Evolutionary conservation across 768 basidiomycete genomes (phyloP).

Genomic region (Mycena leptocephala): DNA sequence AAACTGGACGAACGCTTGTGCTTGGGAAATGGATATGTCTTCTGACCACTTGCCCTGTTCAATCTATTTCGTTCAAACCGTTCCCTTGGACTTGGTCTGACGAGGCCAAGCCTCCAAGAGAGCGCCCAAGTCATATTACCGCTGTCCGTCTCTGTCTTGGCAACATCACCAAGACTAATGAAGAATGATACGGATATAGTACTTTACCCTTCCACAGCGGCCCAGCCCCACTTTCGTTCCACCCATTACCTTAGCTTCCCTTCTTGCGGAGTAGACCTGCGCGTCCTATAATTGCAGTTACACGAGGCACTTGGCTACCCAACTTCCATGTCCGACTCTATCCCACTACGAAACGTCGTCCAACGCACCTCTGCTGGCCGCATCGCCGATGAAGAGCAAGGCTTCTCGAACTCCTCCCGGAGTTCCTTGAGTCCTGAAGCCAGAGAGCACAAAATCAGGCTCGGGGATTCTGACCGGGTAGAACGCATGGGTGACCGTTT

Average conservation of each 20-base stretch:
- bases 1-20: too few relatives aligned
- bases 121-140: constrained; percentile 6
- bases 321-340: constrained; percentile 7
- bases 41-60: too few relatives aligned
- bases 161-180: neutral
- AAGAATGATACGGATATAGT: neutral
- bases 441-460: neutral
- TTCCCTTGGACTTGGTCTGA: neutral
- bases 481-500: constrained; percentile 55
- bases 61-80: neutral
- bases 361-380: constrained; percentile 27
- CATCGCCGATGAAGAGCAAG: constrained; percentile 33
- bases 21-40: too few relatives aligned
- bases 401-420: neutral
- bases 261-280: constrained; percentile 3
- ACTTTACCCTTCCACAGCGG: neutral
- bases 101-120: neutral
- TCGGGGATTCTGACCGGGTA: neutral
- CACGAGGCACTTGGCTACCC: constrained; percentile 3
- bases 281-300: constrained; percentile 5
- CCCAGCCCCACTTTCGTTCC: neutral
- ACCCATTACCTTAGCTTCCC: neutral
- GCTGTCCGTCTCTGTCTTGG: neutral
- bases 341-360: neutral
- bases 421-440: neutral